A percentile compares a stretch with the other conserved stretches of the same genome.
Conservation (phyloP, 1,139 yeast genomes). For the Debaryomyces nepalensis region DNA sequence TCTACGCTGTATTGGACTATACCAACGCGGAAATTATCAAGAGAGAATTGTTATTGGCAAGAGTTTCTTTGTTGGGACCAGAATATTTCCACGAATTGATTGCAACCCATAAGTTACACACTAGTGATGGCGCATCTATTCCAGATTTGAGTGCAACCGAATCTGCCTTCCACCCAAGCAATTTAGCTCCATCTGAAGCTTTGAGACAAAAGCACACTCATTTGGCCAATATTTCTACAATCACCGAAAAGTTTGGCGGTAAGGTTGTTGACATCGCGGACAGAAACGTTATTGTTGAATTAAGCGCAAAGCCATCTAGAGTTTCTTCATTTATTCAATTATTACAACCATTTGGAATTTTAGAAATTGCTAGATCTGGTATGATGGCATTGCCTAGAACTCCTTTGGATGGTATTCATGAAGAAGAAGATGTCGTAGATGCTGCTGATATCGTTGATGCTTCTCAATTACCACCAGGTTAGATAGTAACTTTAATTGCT, state of each 20-base stretch:
- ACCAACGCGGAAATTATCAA: conserved; percentile 86
- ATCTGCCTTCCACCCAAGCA: conserved; percentile 80
- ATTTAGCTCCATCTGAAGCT: conserved; percentile 89
- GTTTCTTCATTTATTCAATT: conserved; percentile 84
- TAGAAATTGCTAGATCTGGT: conserved; percentile 96
- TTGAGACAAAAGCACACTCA: conserved; percentile 92
- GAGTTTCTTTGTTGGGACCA: conserved; percentile 92
- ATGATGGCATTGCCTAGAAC: conserved; percentile 99
- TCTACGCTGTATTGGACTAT: conserved; percentile 95
- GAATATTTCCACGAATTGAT: conserved; percentile 95
- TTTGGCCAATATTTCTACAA: conserved; percentile 78
- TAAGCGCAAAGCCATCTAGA: conserved; percentile 92
- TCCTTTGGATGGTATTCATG: conserved; percentile 63
- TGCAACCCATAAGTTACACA: conserved; percentile 74
- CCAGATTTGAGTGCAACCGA: conserved; percentile 57
- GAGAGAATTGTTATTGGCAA: conserved; percentile 87
- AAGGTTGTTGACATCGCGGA: conserved; percentile 90
- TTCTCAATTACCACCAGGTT: conserved; percentile 94
- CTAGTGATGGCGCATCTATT: conserved; percentile 43
- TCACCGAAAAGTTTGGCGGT: conserved; percentile 90
- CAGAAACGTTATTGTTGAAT: conserved; percentile 91
- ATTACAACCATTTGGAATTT: conserved; percentile 92
- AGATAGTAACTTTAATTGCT: conserved; percentile 20
- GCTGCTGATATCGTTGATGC: conserved; percentile 79
- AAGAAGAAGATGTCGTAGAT: conserved; percentile 56